Conservation (phyloP, 2,329 filamentous ascomycete species). For the Fusarium secorum region DNA sequence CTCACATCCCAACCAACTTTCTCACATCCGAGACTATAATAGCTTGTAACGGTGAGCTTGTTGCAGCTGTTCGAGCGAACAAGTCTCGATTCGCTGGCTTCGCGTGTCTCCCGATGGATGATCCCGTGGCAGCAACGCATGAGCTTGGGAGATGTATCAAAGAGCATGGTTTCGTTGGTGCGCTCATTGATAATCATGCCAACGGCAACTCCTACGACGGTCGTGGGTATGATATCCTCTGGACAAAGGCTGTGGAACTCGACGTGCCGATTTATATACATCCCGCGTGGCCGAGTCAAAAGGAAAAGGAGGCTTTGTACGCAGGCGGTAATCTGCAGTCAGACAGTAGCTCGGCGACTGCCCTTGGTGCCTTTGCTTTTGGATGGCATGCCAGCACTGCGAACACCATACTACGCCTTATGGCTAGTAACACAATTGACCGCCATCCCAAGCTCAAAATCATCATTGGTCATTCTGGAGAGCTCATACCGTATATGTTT, state of each 20-base stretch:
- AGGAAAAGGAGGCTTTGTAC: background rate
- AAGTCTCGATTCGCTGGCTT: background rate
- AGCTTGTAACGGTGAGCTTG: background rate
- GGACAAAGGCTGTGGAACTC: background rate
- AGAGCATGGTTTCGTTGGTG: background rate
- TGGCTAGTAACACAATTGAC: background rate
- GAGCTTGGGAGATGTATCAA: background rate
- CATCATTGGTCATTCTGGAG: background rate
- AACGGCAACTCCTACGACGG: background rate
- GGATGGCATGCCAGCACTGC: background rate
- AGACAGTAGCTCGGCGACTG: background rate
- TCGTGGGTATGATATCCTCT: background rate
- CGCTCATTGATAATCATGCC: background rate
- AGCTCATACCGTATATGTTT: background rate
- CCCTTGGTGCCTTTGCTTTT: background rate
- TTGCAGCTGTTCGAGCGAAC: background rate
- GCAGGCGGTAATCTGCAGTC: background rate
- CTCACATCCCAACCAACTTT: background rate
- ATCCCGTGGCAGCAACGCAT: background rate
- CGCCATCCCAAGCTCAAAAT: background rate
- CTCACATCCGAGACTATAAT: background rate
- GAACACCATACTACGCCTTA: rapidly evolving
- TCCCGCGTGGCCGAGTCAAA: background rate
- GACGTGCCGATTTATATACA: background rate
- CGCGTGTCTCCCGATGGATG: background rate